A percentile compares a stretch with the other conserved stretches of the same genome.
phyloP scores from a whole-genome alignment of 352 stramenopile genomes.

The Thraustochytrium sp. region DNA sequence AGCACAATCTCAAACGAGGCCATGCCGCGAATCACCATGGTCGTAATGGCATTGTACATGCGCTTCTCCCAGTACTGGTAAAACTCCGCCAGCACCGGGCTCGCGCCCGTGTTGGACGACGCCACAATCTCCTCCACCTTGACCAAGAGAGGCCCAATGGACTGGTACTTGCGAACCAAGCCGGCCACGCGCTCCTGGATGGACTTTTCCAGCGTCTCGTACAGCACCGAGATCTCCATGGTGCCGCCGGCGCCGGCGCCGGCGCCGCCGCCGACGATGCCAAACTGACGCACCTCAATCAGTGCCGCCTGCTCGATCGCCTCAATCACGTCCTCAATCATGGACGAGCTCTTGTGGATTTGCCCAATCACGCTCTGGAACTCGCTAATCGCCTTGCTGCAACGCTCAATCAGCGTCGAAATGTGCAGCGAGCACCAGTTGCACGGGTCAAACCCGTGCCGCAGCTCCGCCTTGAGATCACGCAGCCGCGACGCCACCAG shows the following conservation, averaged over 20 bases:
- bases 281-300: conserved; percentile 82
- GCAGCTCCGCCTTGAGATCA: conserved; percentile 67
- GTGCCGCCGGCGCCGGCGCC: conserved; percentile 60
- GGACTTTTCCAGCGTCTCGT: conserved; percentile 84
- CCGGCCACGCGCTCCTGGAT: conserved; percentile 78
- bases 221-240: conserved; percentile 86
- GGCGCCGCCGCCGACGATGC: not conserved
- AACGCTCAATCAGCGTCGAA: conserved; percentile 85
- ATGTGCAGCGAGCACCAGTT: conserved; percentile 96
- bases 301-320: conserved; percentile 82
- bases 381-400: conserved; percentile 81
- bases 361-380: conserved; percentile 85
- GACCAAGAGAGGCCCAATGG: conserved; percentile 78
- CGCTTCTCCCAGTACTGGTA: conserved; percentile 94
- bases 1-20: conserved; percentile 84
- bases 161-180: conserved; percentile 85
- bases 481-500: conserved; percentile 78
- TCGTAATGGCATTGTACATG: conserved; percentile 91
- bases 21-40: conserved; percentile 91
- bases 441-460: conserved; percentile 78
- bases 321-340: conserved; percentile 86
- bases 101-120: conserved; percentile 80
- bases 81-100: conserved; percentile 80
- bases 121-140: conserved; percentile 92
- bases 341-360: conserved; percentile 88